Percentiles rank a stretch among this genome's conserved stretches.
Conservation (phyloP, 352 stramenopile species). For the Phytophthora citrophthora region DNA sequence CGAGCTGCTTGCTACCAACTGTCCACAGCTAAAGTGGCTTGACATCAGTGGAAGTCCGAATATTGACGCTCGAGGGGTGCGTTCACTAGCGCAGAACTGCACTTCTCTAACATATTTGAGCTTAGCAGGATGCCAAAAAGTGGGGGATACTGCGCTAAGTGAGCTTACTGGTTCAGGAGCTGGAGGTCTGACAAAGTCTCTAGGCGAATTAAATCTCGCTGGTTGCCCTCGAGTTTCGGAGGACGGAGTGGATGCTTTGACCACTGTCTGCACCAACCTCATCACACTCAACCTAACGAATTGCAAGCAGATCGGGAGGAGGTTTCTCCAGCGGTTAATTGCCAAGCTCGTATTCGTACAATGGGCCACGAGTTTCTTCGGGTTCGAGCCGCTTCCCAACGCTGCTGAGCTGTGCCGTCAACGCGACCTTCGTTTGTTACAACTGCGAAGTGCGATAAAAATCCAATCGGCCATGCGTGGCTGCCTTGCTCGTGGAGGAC, state of each 20-base stretch:
- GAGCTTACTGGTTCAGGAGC: slow-evolving; percentile 43
- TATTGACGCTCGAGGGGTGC: slow-evolving; percentile 65
- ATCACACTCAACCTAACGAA: slow-evolving; percentile 88
- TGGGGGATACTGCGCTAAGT: slow-evolving; percentile 74
- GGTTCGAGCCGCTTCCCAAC: slow-evolving; percentile 87
- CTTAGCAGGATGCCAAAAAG: slow-evolving; percentile 73
- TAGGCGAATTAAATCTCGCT: slow-evolving; percentile 66
- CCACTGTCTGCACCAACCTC: slow-evolving; percentile 68
- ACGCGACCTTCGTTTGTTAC: slow-evolving; percentile 54
- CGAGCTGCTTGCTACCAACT: slow-evolving; percentile 52
- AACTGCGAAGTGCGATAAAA: slow-evolving; percentile 58
- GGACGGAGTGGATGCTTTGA: slow-evolving; percentile 66
- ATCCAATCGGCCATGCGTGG: slow-evolving; percentile 88
- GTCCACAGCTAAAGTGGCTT: slow-evolving; percentile 68
- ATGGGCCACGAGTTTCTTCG: slow-evolving; percentile 81
- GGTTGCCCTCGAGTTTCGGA: slow-evolving; percentile 81
- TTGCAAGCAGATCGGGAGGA: slow-evolving; percentile 70
- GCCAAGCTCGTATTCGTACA: slow-evolving; percentile 84
- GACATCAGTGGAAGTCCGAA: slow-evolving; percentile 85
- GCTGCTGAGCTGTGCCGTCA: slow-evolving; percentile 72
- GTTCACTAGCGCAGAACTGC: slow-evolving; percentile 66
- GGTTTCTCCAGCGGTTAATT: slow-evolving; percentile 79
- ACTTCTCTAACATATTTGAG: slow-evolving; percentile 69
- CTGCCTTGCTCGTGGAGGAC: slow-evolving; percentile 73
- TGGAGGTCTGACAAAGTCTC: slow-evolving; percentile 31